Evolutionary conservation across 2,329 filamentous ascomycete species (phyloP).

Genomic region (Nannizziopsis barbatae): DNA sequence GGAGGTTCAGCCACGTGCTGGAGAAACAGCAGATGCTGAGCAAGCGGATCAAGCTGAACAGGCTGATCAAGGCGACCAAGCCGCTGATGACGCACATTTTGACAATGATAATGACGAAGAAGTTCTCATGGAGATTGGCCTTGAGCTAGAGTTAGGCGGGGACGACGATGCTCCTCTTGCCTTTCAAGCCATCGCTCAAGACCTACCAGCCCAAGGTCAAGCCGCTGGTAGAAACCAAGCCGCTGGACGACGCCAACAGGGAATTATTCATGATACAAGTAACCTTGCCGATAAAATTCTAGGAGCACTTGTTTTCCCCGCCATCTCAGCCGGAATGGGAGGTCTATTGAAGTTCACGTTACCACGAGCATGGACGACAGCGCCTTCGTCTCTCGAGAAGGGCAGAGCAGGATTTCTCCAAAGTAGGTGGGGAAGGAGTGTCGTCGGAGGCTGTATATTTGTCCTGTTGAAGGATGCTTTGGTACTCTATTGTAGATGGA

Average conservation of each 20-base stretch:
- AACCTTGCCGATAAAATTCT: constrained; percentile 50
- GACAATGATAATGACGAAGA: constrained; percentile 29
- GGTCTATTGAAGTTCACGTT: constrained; percentile 58
- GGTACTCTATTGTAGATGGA: constrained; percentile 47
- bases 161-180: constrained; percentile 29
- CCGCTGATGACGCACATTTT: constrained; percentile 26
- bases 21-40: constrained; percentile 23
- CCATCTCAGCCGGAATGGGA: constrained; percentile 67
- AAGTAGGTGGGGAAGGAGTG: constrained; percentile 74
- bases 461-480: constrained; percentile 66
- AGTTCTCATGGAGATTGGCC: constrained; percentile 39
- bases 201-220: constrained; percentile 21
- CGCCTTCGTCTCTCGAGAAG: constrained; percentile 29
- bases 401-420: constrained; percentile 59
- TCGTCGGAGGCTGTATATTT: constrained; percentile 80
- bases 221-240: constrained; percentile 17
- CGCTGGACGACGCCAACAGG: constrained; percentile 34
- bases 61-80: constrained; percentile 21
- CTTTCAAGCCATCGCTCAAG: constrained; percentile 19
- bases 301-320: constrained; percentile 67
- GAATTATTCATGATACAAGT: constrained; percentile 43
- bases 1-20: constrained; percentile 49
- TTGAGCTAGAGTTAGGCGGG: constrained; percentile 43
- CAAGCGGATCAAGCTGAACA: constrained; percentile 18
- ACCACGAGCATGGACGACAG: constrained; percentile 55